These are phyloP conservation scores for Macaranga tanarius DNA, from an alignment of 441 rosid species.

Conservation along the genomic window DNA sequence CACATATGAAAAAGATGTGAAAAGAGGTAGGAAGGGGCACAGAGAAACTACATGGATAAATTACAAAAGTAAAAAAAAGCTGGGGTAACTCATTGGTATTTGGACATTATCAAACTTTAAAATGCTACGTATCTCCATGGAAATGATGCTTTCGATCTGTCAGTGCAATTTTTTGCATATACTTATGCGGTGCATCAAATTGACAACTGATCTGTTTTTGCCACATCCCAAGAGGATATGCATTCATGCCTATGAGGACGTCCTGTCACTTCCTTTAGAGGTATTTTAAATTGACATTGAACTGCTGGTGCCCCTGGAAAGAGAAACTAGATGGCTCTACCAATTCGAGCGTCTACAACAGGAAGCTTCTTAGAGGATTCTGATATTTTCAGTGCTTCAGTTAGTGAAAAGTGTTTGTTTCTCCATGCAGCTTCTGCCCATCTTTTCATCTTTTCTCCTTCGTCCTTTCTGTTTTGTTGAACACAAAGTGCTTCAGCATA, in stretches of 20 bases:
- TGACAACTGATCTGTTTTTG: not conserved
- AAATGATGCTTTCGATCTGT: not conserved
- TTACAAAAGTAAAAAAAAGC: too few species aligned
- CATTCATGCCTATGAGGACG: not conserved
- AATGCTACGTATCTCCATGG: not conserved
- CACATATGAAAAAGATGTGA: not conserved
- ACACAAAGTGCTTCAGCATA: constrained; percentile 69
- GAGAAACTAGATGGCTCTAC: constrained; percentile 38
- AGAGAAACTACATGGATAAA: not conserved
- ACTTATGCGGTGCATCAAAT: not conserved
- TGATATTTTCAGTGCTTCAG: constrained; percentile 57
- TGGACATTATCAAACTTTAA: not conserved
- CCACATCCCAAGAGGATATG: not conserved
- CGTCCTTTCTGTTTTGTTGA: constrained; percentile 67
- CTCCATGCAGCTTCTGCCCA: constrained; percentile 28
- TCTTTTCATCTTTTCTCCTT: constrained; percentile 51
- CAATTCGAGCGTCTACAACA: constrained; percentile 57
- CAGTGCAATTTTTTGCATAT: not conserved
- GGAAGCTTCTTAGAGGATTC: constrained; percentile 32
- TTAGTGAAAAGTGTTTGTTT: constrained; percentile 47
- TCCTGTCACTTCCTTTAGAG: not conserved
- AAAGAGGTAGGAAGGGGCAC: not conserved
- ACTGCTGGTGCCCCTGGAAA: not conserved
- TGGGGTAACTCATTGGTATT: too few species aligned
- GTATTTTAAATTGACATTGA: not conserved